Evolutionary conservation across 1,284 basidiomycete genomes (phyloP), one percentile per base, ranked within the genome.

Genomic region (Naganishia sp.): DNA sequence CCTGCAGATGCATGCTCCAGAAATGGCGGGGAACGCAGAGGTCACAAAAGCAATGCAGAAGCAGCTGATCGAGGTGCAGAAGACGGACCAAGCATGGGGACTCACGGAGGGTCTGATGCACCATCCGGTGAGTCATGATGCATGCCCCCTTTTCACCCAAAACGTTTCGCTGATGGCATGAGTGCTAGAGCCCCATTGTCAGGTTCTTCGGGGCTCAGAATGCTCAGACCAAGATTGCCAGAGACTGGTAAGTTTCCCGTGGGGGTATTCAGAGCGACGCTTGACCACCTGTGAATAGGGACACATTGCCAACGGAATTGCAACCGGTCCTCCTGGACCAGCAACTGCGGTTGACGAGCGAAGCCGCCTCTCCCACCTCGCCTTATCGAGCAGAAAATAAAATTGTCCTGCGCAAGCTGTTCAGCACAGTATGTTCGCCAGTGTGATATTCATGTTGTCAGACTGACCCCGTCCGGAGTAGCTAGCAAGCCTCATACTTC

Each of bases 141-240:
- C 18, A 23, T 45, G 45, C 35, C 6, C 10, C 31, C 21, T 3
- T 23, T n/a, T 46, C 1, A 5, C 28, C 45, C 18, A 15, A n/a
- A 23, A 23, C 11, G 45, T 46, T 46, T 45, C 9, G 35, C 45
- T 32, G n/a, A 23, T 17, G 35, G 28, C 42, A 32, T 25, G 25
- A 39, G 35, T 32, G 35, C 25, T 47, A 78, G 70, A 88, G 93
- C 76, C 82, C 84, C 55, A 90, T 90, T 72, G 90, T 94, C 9
- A 88, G 92, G 74, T 94, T 94, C 83, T 94, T 92, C 75, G 90
- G 91, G 5, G 92, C 92, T 5, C 91, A 94, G 74, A 94, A 90
- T 0, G 86, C 89, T 1, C 90, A 93, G 75, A 90, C 93, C 68
- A 94, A 94, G 84, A 91, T 94, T 71, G 86, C 89, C 21, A 82